Percentiles rank a stretch among this genome's conserved stretches.
Conservation (phyloP, 2,329 filamentous ascomycete species). For the Dichotomopilus funicola region DNA sequence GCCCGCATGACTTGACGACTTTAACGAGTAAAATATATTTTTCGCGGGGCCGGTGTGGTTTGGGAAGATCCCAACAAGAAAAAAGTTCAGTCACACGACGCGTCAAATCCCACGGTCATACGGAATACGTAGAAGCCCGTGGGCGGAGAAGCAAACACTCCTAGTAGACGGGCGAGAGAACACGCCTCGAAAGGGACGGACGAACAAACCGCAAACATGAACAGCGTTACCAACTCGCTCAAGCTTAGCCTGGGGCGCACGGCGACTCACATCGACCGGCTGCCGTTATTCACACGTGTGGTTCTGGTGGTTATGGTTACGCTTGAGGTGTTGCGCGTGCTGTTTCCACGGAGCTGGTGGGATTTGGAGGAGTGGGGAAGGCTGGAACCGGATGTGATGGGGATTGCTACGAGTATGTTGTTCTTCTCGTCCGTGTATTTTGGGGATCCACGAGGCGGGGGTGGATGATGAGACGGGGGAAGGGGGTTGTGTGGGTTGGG, state of each 20-base stretch:
- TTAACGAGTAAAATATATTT: too few species aligned
- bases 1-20: too few species aligned
- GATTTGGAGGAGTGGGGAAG: constrained; percentile 70
- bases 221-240: constrained; percentile 29
- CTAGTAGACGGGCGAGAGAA: neutral
- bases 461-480: too few species aligned
- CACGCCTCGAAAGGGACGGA: neutral
- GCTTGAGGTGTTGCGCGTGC: constrained; percentile 64
- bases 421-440: neutral
- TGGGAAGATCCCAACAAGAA: too few species aligned
- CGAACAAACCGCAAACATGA: constrained; percentile 14
- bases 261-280: constrained; percentile 72
- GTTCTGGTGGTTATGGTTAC: constrained; percentile 60
- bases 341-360: constrained; percentile 50
- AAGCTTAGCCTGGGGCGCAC: constrained; percentile 65
- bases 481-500: neutral
- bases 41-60: too few species aligned
- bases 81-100: too few species aligned
- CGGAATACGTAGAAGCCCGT: too few species aligned
- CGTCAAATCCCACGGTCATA: too few species aligned
- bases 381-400: constrained; percentile 70
- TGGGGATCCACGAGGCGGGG: neutral
- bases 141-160: too few species aligned
- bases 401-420: constrained; percentile 60
- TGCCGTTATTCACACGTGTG: constrained; percentile 80